Evolutionary conservation across 2,329 filamentous ascomycete species (phyloP).

Genomic region (Trichoderma pleuroti): DNA sequence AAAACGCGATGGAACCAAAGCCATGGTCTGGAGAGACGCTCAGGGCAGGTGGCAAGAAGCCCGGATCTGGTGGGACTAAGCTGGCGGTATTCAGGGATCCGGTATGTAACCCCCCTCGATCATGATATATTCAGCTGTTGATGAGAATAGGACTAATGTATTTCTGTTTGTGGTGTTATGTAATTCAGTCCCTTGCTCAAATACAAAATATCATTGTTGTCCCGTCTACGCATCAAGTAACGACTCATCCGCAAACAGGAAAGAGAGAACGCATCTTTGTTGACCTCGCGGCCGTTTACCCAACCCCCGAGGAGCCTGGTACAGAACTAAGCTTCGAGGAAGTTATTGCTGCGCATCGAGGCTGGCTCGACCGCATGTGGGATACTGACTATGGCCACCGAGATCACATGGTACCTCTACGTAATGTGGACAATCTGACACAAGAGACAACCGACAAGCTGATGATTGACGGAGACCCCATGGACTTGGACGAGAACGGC

Average conservation of each 20-base stretch:
- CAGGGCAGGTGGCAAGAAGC: slow-evolving; percentile 80
- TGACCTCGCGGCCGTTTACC: slow-evolving; percentile 81
- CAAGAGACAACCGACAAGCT: slow-evolving; percentile 37
- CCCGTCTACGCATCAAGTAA: slow-evolving; percentile 71
- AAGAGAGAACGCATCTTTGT: slow-evolving; percentile 85
- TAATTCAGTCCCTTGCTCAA: slow-evolving; percentile 55
- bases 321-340: slow-evolving; percentile 90
- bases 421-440: slow-evolving; percentile 33
- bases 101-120: slow-evolving; percentile 55
- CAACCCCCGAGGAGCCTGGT: slow-evolving; percentile 64
- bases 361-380: slow-evolving; percentile 62
- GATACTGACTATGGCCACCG: slow-evolving; percentile 39
- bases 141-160: slow-evolving; percentile 96
- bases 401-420: slow-evolving; percentile 27
- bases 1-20: slow-evolving; percentile 80
- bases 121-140: slow-evolving; percentile 64
- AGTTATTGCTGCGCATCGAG: slow-evolving; percentile 72
- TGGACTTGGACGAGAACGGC: slow-evolving; percentile 59
- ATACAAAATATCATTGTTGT: slow-evolving; percentile 66
- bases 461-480: slow-evolving; percentile 41
- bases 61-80: slow-evolving; percentile 57
- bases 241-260: slow-evolving; percentile 76
- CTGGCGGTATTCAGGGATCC: slow-evolving; percentile 92
- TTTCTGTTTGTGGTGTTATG: slow-evolving; percentile 42
- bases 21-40: slow-evolving; percentile 92